phyloP scores from a whole-genome alignment of 352 stramenopile genomes.

The Aphanomyces cochlioides region DNA sequence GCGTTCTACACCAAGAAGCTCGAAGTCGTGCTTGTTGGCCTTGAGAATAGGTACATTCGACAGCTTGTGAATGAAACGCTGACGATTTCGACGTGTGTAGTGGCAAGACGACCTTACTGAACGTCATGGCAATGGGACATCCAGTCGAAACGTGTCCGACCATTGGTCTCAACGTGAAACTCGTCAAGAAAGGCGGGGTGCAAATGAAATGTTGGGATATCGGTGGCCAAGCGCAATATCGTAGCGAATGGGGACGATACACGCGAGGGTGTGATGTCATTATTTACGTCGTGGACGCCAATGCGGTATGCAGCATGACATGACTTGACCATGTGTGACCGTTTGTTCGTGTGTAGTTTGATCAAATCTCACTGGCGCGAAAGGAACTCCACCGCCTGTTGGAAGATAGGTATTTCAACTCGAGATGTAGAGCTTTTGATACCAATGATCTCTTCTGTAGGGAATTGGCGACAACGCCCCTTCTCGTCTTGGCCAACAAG shows the following conservation, averaged over 20 bases:
- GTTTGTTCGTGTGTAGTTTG: conserved; percentile 50
- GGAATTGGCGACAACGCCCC: conserved; percentile 86
- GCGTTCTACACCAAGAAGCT: conserved; percentile 97
- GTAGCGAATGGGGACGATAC: conserved; percentile 91
- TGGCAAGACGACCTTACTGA: conserved; percentile 95
- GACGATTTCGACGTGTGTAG: conserved; percentile 39
- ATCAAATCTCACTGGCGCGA: conserved; percentile 92
- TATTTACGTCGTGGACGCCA: conserved; percentile 97
- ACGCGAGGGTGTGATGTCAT: conserved; percentile 97
- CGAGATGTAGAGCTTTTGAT: conserved; percentile 19
- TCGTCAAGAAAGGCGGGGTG: conserved; percentile 92
- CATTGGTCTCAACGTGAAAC: conserved; percentile 96
- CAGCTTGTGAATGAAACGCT: not conserved
- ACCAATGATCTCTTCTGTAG: conserved; percentile 33
- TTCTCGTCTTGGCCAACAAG: conserved; percentile 98
- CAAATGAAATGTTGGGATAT: conserved; percentile 99
- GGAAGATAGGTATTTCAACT: conserved; percentile 89
- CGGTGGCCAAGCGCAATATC: conserved; percentile 95
- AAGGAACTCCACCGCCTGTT: conserved; percentile 92
- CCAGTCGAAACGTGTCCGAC: conserved; percentile 96
- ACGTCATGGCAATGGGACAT: conserved; percentile 94
- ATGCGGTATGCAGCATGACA: conserved; percentile 63
- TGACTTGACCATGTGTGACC: not conserved
- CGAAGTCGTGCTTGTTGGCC: conserved; percentile 95
- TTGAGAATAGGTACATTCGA: conserved; percentile 88